Conservation (phyloP, 2,329 filamentous ascomycete species). For the Colletotrichum echinochloae region DNA sequence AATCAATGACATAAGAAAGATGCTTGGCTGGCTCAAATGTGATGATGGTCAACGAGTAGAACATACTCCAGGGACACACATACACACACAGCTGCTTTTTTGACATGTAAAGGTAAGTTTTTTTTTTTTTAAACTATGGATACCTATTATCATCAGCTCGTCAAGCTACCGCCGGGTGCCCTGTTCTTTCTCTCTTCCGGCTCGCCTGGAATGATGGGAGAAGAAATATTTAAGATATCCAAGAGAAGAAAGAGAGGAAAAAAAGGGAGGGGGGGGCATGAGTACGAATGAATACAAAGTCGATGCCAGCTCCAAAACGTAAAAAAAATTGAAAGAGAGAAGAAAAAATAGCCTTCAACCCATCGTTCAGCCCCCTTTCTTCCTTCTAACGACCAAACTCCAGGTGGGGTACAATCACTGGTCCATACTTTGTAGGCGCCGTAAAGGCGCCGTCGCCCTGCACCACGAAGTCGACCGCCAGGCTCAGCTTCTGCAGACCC, state of each 20-base stretch:
- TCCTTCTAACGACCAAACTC: constrained; percentile 74
- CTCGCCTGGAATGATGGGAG: constrained; percentile 6
- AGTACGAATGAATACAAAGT: not conserved
- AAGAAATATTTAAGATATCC: constrained; percentile 24
- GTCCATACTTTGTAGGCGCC: constrained; percentile 92
- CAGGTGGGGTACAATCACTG: constrained; percentile 91
- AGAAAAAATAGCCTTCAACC: not conserved
- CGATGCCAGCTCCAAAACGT: not conserved
- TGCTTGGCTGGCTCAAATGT: not conserved
- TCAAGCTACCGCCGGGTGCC: constrained; percentile 20
- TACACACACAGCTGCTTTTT: not conserved
- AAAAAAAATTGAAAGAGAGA: too few species aligned
- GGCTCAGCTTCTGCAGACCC: constrained; percentile 76
- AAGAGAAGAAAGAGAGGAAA: constrained; percentile 2
- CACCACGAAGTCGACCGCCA: constrained; percentile 97
- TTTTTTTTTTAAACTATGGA: not conserved
- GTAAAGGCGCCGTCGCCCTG: constrained; percentile 88
- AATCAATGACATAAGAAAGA: not conserved
- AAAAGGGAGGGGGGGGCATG: not conserved
- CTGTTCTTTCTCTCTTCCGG: constrained; percentile 1
- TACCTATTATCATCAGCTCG: constrained; percentile 30
- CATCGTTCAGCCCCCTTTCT: not conserved
- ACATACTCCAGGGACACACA: not conserved
- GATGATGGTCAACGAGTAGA: not conserved
- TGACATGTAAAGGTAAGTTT: not conserved